phyloP scores from a whole-genome alignment of 2,329 filamentous ascomycete genomes.

The Botrytis hyacinthi region DNA sequence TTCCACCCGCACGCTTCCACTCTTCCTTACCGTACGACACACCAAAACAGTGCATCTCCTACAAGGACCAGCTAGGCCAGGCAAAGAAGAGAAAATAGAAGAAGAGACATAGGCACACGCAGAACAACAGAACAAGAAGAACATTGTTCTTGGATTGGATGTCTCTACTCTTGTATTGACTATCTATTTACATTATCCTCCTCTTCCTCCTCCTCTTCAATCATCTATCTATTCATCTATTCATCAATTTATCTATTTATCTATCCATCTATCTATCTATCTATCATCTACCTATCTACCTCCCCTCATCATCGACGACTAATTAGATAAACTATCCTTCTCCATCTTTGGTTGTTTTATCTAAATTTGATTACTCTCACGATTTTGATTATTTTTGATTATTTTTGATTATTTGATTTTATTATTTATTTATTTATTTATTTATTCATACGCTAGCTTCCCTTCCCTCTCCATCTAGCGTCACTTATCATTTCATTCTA shows the following conservation, averaged over 20 bases:
- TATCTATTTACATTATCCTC: neutral
- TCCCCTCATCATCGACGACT: neutral
- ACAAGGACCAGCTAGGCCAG: neutral
- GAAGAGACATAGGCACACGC: neutral
- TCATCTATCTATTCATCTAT: neutral
- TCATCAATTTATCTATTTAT: no score
- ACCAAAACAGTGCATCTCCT: neutral
- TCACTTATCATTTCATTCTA: neutral
- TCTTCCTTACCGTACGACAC: slow-evolving; percentile 9
- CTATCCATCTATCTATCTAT: neutral
- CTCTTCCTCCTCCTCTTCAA: neutral
- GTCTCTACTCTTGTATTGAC: neutral
- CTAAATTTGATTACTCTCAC: neutral
- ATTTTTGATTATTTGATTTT: no score
- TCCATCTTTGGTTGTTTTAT: neutral
- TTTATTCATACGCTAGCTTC: neutral
- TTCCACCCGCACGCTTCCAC: slow-evolving; percentile 7
- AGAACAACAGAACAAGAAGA: neutral
- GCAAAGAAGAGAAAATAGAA: neutral
- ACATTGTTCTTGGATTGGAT: neutral
- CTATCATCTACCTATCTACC: neutral
- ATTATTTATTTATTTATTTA: neutral
- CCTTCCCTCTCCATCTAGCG: neutral
- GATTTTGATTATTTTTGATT: neutral
- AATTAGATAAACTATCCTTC: neutral